Base-by-base conservation (phyloP, 2,329 filamentous ascomycete species). In the Penicillium hordei region DNA sequence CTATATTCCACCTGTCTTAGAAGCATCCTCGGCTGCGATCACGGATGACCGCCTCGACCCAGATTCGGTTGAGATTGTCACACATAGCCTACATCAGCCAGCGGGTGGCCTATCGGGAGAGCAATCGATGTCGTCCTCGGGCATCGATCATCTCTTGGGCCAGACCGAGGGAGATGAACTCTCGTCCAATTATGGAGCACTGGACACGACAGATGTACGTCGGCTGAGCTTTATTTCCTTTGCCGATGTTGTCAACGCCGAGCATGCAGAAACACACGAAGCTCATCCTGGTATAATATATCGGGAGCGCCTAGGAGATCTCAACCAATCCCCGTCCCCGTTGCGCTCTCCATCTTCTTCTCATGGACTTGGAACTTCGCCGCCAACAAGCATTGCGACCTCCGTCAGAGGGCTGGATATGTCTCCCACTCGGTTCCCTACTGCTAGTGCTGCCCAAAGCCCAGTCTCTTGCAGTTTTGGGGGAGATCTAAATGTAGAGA, bases 191-290 rank as follows among this genome's bases (percentile, higher is more conserved):
- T 93, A 93, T 72, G 90, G 88, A 33, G 86, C 88, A 45, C 79
- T 93, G 60, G 92, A 96, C 68, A 84, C 83, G 39, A 82, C 85
- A 46, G 93, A 96, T 68, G 85, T 95, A 19, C 87, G 91, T 45
- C 86, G 93, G 23, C 78, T 97, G 61, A 94, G 90, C 73, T 97
- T 97, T 78, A 96, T 97, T 71, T 96, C 92, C 8, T 97, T 97
- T 75, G 93, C 93, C 60, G 93, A 97, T 69, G 91, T 97, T 10
- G 91, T 97, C 40, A 91, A 96, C 72, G 85, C 85, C 31, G 83
- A 86, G 58, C 78, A 83, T 60, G 78, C 80, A 34, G 78, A 80
- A 19, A 76, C 73, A 39, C 74, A 72, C 23, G 74, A 74, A 49
- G 60, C 63, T 52, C 55, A 65, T 33, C 45, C 58, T 13, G 59